Base-by-base conservation (phyloP, 106 monocot genomes). In the Acanthochlamys bracteata region DNA sequence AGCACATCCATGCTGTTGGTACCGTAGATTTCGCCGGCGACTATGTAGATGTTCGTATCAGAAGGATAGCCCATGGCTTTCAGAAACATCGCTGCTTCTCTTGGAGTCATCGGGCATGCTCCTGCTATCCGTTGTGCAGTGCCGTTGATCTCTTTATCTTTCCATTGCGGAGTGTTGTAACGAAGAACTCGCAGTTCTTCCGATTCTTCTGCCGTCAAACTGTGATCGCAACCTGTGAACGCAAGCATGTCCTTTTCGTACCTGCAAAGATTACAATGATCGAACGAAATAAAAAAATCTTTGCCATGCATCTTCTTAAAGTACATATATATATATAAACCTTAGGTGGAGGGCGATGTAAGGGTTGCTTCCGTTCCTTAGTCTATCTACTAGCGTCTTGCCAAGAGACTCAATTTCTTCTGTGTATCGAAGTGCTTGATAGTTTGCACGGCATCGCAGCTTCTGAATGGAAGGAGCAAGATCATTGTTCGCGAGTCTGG, bases 361-460 rank as follows among this genome's bases (percentile, higher is more conserved):
- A 21, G 63, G 69, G 20, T 77, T 59, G 49, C 40, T 59, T 17
- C 71, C 64, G 25, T 63, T 74, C 42, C 84, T 81, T 41, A 92
- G 65, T 49, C 92, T 68, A 25, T 75, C 63, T 39, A 88, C 75
- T 21, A 87, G 72, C 47, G 33, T 77, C 47, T 54, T 75, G 63
- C 79, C 84, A 13, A 92, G 61, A 27, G 69, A 73, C 66, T 84
- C 84, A n/a, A 93, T 88, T 64, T 88, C 71, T n/a, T 57, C 12
- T n/a, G 75, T 83, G 70, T 80, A 88, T 10, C 66, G 63, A 40
- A 93, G 88, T 7, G 93, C 93, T 42, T 76, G 26, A 52, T 84
- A 96, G 66, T 96, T 96, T 25, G 87, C 84, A 16, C 84, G 86
- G 57, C 95, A 96, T 9, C 95, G 70, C n/a, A 96, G 82, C 64